These are phyloP conservation scores for Geotrichum aggregatum DNA, from an alignment of 1,139 yeast genomes.

Conservation along the genomic window DNA sequence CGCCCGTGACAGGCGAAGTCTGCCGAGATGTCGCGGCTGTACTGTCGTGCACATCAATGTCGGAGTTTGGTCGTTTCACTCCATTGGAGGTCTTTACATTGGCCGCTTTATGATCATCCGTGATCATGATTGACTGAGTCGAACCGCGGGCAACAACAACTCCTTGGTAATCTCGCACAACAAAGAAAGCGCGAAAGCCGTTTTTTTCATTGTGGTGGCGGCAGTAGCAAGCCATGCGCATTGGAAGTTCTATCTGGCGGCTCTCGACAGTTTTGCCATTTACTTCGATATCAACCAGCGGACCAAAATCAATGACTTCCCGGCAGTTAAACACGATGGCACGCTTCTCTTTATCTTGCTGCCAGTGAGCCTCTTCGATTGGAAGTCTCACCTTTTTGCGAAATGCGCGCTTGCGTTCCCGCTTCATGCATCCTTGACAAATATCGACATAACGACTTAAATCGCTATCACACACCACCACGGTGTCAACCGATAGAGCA, in stretches of 20 bases:
- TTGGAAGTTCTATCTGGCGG: conserved; percentile 52
- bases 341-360: conserved; percentile 65
- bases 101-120: conserved; percentile 74
- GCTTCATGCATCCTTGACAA: conserved; percentile 76
- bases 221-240: conserved; percentile 90
- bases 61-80: conserved; percentile 17
- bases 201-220: conserved; percentile 80
- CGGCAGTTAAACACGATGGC: conserved; percentile 86
- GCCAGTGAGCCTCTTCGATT: conserved; percentile 68
- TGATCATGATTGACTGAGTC: conserved; percentile 75
- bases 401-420: conserved; percentile 87
- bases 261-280: conserved; percentile 42
- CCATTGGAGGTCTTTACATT: conserved; percentile 15
- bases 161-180: conserved; percentile 56
- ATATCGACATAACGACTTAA: conserved; percentile 58
- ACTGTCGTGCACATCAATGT: conserved; percentile 13
- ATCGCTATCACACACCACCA: conserved; percentile 39
- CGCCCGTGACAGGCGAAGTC: conserved; percentile 4
- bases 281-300: conserved; percentile 33
- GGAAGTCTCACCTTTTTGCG: conserved; percentile 60
- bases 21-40: conserved; percentile 5
- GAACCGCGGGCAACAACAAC: conserved; percentile 65
- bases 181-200: conserved; percentile 70
- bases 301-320: conserved; percentile 72
- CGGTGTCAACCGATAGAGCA: conserved; percentile 35